These are phyloP conservation scores for Butyriboletus loyo DNA, from an alignment of 768 basidiomycete species.

Conservation along the genomic window DNA sequence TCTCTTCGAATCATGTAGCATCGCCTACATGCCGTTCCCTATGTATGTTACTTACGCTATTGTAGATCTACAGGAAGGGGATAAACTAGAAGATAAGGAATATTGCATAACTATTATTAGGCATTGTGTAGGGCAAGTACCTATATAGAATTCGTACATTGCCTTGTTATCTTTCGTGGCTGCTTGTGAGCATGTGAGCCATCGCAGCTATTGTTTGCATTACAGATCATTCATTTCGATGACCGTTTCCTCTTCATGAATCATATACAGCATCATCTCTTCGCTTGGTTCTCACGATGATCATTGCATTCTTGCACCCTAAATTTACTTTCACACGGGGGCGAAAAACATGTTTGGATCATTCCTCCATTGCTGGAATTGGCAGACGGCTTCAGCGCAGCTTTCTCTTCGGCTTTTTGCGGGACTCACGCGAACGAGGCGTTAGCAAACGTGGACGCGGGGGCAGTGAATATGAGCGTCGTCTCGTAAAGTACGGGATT, in stretches of 20 bases:
- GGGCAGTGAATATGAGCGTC: not conserved
- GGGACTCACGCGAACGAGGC: not conserved
- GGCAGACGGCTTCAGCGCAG: not conserved
- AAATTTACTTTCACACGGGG: not conserved
- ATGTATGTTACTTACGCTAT: not conserved
- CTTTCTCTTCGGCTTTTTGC: not conserved
- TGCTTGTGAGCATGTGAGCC: too few species aligned
- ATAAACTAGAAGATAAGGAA: too few species aligned
- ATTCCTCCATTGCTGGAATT: not conserved
- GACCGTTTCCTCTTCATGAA: too few species aligned
- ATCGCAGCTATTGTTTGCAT: too few species aligned
- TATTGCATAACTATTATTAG: too few species aligned
- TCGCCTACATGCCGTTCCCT: not conserved
- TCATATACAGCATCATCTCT: too few species aligned
- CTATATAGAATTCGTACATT: not conserved
- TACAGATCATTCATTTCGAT: too few species aligned
- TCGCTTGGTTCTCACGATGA: too few species aligned
- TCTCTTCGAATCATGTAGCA: not conserved
- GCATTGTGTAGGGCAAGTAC: too few species aligned
- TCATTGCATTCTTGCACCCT: too few species aligned
- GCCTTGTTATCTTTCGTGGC: not conserved
- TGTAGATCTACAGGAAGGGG: not conserved
- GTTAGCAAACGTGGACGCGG: not conserved
- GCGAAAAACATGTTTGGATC: not conserved
- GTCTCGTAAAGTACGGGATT: not conserved